phyloP scores from a whole-genome alignment of 2,329 filamentous ascomycete species.

The Waltergamsia citrina region DNA sequence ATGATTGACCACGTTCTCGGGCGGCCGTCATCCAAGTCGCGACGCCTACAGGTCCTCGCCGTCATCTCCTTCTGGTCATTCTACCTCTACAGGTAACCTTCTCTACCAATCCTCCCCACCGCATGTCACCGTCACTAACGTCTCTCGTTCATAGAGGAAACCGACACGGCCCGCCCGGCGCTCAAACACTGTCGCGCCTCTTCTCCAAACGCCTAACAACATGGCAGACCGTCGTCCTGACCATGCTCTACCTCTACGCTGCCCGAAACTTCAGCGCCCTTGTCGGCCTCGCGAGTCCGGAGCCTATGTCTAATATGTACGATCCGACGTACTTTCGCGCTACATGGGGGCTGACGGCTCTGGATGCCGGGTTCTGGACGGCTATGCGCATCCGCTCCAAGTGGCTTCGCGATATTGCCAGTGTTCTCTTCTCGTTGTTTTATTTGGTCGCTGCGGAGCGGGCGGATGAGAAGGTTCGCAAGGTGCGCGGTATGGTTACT shows the following conservation, averaged over 20 bases:
- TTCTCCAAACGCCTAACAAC: slow-evolving; percentile 65
- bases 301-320: slow-evolving; percentile 91
- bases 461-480: slow-evolving; percentile 92
- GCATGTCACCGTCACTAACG: background rate
- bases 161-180: slow-evolving; percentile 75
- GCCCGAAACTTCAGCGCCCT: slow-evolving; percentile 91
- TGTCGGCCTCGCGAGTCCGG: slow-evolving; percentile 81
- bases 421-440: slow-evolving; percentile 77
- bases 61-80: slow-evolving; percentile 87
- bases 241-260: slow-evolving; percentile 84
- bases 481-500: slow-evolving; percentile 76
- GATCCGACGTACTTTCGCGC: slow-evolving; percentile 87
- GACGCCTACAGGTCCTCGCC: slow-evolving; percentile 84
- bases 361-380: slow-evolving; percentile 97
- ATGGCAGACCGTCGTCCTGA: slow-evolving; percentile 84
- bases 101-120: background rate
- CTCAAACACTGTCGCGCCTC: slow-evolving; percentile 61
- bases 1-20: slow-evolving; percentile 87
- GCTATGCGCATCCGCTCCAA: slow-evolving; percentile 79
- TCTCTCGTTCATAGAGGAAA: slow-evolving; percentile 51
- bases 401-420: slow-evolving; percentile 73
- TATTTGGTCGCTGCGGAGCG: slow-evolving; percentile 90
- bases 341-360: slow-evolving; percentile 89
- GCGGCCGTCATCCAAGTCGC: slow-evolving; percentile 81
- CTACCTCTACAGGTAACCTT: slow-evolving; percentile 63